Conservation (phyloP, 75 land plant species). For the Cryptomeria japonica region DNA sequence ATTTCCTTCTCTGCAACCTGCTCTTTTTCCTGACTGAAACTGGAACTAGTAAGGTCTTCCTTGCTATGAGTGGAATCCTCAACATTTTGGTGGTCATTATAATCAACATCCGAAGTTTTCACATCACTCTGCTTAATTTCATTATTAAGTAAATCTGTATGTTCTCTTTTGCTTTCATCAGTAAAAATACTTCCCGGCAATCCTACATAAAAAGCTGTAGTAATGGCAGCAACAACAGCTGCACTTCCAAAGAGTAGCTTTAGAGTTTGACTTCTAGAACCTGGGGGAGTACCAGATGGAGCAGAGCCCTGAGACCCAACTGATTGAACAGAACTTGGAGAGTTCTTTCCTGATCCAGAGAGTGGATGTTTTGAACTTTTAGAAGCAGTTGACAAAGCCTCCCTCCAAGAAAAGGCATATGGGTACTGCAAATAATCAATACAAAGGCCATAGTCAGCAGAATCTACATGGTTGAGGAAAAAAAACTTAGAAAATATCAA, state of each 20-base stretch:
- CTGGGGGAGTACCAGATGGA: conserved; percentile 3
- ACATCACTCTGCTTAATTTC: conserved; percentile 4
- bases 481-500: neutral
- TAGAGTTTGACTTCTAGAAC: neutral
- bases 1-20: neutral
- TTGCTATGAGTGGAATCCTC: conserved; percentile 2
- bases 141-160: neutral
- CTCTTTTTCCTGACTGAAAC: neutral
- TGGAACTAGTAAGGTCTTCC: conserved; percentile 1
- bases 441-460: neutral
- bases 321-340: neutral
- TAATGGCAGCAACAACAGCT: neutral
- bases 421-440: neutral
- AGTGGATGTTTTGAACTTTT: neutral
- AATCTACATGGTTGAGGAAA: neutral
- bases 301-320: neutral
- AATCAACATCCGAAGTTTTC: neutral
- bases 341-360: neutral
- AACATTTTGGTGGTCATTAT: neutral
- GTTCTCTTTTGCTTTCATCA: conserved; percentile 6
- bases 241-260: conserved; percentile 6
- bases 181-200: neutral
- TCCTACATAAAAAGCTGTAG: neutral
- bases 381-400: neutral
- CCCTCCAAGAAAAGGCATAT: neutral